Evolutionary conservation across 305 asterid species (phyloP).

Genomic region (Striga hermonthica): DNA sequence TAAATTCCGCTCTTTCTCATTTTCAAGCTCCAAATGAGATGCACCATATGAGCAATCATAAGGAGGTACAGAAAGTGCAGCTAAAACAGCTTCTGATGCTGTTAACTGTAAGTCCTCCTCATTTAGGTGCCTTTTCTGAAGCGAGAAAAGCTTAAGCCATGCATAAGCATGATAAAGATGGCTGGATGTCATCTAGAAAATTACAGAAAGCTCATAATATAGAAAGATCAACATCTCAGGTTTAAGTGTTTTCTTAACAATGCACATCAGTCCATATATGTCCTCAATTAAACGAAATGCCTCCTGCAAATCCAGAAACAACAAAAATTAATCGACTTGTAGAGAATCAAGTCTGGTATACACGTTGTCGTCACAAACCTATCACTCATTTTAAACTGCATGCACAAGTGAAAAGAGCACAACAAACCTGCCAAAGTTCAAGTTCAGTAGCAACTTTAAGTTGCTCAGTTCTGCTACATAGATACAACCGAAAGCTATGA

Average conservation of each 20-base stretch:
- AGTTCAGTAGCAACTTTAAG: conserved; percentile 92
- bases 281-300: conserved; percentile 91
- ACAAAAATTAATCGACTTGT: conserved; percentile 12
- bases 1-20: conserved; percentile 72
- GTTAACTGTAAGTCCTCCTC: conserved; percentile 88
- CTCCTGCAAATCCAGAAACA: conserved; percentile 45
- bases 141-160: conserved; percentile 93
- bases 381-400: conserved; percentile 1
- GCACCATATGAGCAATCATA: conserved; percentile 72
- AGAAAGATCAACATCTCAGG: conserved; percentile 78
- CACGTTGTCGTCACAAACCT: conserved; percentile 13
- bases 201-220: conserved; percentile 83
- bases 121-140: conserved; percentile 78
- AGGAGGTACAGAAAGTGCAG: conserved; percentile 89
- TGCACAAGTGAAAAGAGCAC: conserved; percentile 22
- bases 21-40: conserved; percentile 86
- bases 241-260: conserved; percentile 89
- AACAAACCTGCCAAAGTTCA: conserved; percentile 88
- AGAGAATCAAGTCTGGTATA: conserved; percentile 18
- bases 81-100: conserved; percentile 87
- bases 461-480: conserved; percentile 93
- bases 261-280: conserved; percentile 78
- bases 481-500: conserved; percentile 88
- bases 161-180: conserved; percentile 92
- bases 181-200: conserved; percentile 85